Evolutionary conservation across 441 rosid genomes (phyloP), one percentile per base, ranked within the genome.

Genomic region (Arabidopsis hybrid): DNA sequence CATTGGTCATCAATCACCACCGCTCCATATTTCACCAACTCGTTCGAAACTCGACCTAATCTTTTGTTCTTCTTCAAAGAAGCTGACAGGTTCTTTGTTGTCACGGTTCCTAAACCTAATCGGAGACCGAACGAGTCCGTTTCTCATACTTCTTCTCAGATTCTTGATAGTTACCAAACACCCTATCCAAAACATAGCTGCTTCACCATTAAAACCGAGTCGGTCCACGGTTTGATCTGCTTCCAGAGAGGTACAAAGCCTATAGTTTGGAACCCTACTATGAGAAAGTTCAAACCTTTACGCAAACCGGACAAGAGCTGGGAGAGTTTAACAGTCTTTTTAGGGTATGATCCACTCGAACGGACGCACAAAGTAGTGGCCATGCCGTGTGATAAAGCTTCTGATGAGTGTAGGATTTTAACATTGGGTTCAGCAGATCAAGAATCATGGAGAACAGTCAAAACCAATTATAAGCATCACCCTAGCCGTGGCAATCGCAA

Each of bases 221-320:
- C 76, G 0, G 69, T 63, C 39, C 76, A 72, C 2, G 69, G 76
- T 26, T 72, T 72, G 47, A 43, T 72, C 26, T 72, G 76, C 8
- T 72, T 63, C 34, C 47, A 21, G 6, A 47, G 18, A 39, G 29
- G 4, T 8, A 6, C 4, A 6, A 62, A 1, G 4, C 46, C 17
- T 2, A 0, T 42, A 8, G 8, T 63, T 32, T 72, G 76, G 76
- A 55, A 63, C 49, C 76, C 76, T 43, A 53, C 17, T 21, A 18
- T 4, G 18, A 64, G 56, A 72, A 8, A 55, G 18, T 53, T 72
- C 14, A n/a, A n/a, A 6, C 8, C 32, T 42, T 53, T 35, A 14
- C 8, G 13, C 2, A 43, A 72, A 35, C 70, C 57, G 0, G 14
- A 47, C 6, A 3, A 4, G 1, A 31, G 0, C 1, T 67, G 42